Evolutionary conservation across 495 filamentous ascomycete species (phyloP).

Genomic region (Coniosporium apollinis): DNA sequence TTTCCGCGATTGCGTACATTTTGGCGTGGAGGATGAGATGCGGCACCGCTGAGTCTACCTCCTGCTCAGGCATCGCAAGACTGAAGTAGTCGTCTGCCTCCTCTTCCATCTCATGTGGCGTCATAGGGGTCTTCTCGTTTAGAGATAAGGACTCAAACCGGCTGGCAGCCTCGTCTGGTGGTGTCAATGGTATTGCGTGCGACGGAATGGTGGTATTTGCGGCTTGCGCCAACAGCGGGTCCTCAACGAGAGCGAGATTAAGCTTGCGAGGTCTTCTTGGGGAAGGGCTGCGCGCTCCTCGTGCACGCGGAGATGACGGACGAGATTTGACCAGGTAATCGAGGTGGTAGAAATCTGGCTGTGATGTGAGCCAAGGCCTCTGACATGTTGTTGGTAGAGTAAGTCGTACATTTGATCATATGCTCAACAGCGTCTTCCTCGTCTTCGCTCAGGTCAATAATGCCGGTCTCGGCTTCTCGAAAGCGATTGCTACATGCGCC

Average conservation of each 20-base stretch:
- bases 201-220: not conserved
- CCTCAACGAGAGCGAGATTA: slow-evolving; percentile 19
- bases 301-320: too few relatives aligned
- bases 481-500: slow-evolving; percentile 21
- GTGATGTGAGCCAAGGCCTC: slow-evolving; percentile 2
- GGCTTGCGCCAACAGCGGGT: slow-evolving; percentile 21
- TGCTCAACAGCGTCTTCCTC: slow-evolving; percentile 26
- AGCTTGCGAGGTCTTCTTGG: slow-evolving; percentile 11
- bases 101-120: slow-evolving; percentile 6
- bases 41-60: slow-evolving; percentile 9
- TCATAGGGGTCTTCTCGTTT: slow-evolving; percentile 2
- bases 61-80: slow-evolving; percentile 6
- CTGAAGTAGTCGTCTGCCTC: slow-evolving; percentile 13
- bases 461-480: slow-evolving; percentile 17
- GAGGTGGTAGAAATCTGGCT: slow-evolving; percentile 27
- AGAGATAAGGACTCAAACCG: not conserved
- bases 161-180: slow-evolving; percentile 3
- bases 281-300: not conserved
- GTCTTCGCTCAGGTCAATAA: slow-evolving; percentile 25
- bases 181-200: not conserved
- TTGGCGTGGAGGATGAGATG: slow-evolving; percentile 21
- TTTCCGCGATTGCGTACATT: slow-evolving; percentile 27
- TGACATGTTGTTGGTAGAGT: not conserved
- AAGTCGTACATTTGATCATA: slow-evolving; percentile 24
- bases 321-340: slow-evolving; percentile 21